A percentile compares a stretch with the other conserved stretches of the same genome.
phyloP scores from a whole-genome alignment of 164 flowering plant species.

The Stephania japonica region DNA sequence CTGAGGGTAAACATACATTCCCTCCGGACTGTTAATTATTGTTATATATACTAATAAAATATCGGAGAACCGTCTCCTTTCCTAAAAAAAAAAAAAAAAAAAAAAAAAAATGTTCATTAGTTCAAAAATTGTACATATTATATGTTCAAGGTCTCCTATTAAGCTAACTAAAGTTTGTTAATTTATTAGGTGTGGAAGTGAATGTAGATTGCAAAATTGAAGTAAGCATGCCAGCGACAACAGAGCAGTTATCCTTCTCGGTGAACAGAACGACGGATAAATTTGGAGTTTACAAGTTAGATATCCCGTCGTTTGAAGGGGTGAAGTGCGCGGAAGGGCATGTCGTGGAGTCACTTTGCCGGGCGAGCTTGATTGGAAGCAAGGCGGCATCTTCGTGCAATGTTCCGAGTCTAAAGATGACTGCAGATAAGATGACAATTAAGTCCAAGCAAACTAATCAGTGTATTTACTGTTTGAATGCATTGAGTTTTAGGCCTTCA shows the following conservation, averaged over 20 bases:
- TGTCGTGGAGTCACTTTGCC: constrained; percentile 34
- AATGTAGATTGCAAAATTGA: constrained; percentile 59
- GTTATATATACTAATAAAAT: no score
- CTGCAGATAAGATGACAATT: constrained; percentile 35
- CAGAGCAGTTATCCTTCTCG: constrained; percentile 38
- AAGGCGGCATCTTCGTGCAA: constrained; percentile 39
- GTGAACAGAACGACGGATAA: constrained; percentile 60
- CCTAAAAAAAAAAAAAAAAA: no score
- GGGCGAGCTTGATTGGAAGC: constrained; percentile 43
- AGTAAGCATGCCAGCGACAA: constrained; percentile 38
- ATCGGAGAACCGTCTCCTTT: no score
- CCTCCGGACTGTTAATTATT: no score
- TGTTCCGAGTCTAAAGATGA: constrained; percentile 29
- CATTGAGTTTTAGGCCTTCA: constrained; percentile 46
- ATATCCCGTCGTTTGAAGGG: constrained; percentile 52
- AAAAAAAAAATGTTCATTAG: no score
- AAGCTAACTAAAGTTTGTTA: not conserved
- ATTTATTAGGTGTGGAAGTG: constrained; percentile 50
- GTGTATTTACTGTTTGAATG: constrained; percentile 42
- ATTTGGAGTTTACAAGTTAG: constrained; percentile 51
- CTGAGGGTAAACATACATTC: no score
- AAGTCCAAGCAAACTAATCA: constrained; percentile 47
- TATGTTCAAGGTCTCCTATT: no score
- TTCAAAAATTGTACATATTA: no score
- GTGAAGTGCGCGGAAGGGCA: constrained; percentile 39